Percentiles rank a stretch among this genome's conserved stretches.
Evolutionary conservation across 345 rosid species (phyloP).

Genomic region (Tarenaya hassleriana): DNA sequence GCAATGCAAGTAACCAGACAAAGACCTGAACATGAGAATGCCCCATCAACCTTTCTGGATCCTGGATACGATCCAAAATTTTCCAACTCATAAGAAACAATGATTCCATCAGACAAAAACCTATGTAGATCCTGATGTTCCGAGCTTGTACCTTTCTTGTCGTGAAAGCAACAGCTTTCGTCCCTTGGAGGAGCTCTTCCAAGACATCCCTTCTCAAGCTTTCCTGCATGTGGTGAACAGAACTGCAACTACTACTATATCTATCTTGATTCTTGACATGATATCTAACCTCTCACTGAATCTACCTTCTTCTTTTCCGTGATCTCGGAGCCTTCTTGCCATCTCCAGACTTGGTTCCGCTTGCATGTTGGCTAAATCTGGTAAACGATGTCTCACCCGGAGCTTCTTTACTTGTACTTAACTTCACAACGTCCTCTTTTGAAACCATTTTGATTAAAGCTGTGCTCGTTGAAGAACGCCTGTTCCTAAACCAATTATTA

Average conservation of each 20-base stretch:
- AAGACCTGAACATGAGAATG: too few species aligned
- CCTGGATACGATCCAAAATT: too few species aligned
- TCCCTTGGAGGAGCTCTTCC: too few species aligned
- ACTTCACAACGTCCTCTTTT: slow-evolving; percentile 22
- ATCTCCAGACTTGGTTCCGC: slow-evolving; percentile 17
- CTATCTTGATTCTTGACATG: background rate
- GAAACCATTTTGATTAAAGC: slow-evolving; percentile 16
- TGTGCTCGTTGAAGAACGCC: slow-evolving; percentile 40
- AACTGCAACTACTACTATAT: background rate
- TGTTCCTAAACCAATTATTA: slow-evolving; percentile 70
- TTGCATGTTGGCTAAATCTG: slow-evolving; percentile 19
- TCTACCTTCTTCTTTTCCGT: slow-evolving; percentile 25
- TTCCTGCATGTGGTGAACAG: too few species aligned
- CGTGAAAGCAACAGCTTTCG: too few species aligned
- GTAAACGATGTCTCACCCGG: slow-evolving; percentile 19
- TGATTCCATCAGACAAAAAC: too few species aligned
- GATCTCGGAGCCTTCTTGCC: slow-evolving; percentile 13
- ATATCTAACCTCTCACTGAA: slow-evolving; percentile 2
- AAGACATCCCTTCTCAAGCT: too few species aligned
- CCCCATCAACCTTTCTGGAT: too few species aligned
- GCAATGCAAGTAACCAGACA: too few species aligned
- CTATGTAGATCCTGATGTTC: too few species aligned
- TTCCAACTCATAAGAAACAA: too few species aligned
- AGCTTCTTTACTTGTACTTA: background rate
- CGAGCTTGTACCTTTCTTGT: too few species aligned